Conservation (phyloP, 2,329 filamentous ascomycete genomes). For the Colletotrichum plurivorum region DNA sequence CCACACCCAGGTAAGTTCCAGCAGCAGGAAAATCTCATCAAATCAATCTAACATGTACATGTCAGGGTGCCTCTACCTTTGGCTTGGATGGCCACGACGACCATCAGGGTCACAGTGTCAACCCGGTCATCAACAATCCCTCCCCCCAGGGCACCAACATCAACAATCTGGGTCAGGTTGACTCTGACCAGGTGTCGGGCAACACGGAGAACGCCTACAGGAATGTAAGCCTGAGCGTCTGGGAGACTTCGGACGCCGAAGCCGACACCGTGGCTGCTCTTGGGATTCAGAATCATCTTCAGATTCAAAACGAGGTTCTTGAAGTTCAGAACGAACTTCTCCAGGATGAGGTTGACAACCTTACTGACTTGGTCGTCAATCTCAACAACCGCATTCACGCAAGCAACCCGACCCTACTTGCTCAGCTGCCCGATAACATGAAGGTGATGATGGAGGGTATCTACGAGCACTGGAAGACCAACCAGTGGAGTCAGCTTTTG, state of each 20-base stretch:
- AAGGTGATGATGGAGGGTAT: not conserved
- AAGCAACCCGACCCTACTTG: not conserved
- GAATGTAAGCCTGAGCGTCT: no score
- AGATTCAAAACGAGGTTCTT: not conserved
- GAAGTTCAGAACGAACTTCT: not conserved
- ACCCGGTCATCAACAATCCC: no score
- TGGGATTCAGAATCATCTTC: no score
- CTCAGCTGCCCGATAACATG: not conserved
- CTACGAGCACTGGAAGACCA: conserved; percentile 21
- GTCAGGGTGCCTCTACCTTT: not conserved
- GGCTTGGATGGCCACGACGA: conserved; percentile 4
- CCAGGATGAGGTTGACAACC: not conserved
- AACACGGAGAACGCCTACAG: no score
- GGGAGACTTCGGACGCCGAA: no score
- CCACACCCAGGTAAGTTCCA: not conserved
- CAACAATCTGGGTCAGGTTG: no score
- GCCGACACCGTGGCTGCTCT: no score
- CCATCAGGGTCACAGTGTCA: no score
- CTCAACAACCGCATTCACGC: not conserved
- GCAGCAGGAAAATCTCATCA: not conserved
- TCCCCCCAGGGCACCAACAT: no score
- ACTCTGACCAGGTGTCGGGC: no score
- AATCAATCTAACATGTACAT: not conserved
- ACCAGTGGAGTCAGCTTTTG: conserved; percentile 2
- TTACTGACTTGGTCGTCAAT: not conserved